Percentiles rank a stretch among this genome's conserved stretches.
phyloP scores from a whole-genome alignment of 306 rosid species.

The Phaseolus lunatus region DNA sequence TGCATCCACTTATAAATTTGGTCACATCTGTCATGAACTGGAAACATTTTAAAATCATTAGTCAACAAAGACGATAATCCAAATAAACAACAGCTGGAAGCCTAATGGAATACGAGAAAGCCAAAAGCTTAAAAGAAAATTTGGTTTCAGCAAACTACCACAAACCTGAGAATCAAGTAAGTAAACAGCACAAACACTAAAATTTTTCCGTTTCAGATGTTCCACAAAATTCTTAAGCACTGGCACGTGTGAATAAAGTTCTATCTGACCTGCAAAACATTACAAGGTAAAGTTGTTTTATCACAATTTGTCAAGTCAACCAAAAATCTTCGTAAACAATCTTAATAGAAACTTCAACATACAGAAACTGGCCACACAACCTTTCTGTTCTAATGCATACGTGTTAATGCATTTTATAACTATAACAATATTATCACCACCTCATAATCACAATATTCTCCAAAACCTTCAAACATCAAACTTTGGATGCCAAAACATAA shows the following conservation, averaged over 20 bases:
- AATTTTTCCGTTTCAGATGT: slow-evolving; percentile 77
- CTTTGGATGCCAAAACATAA: not conserved
- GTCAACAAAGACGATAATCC: slow-evolving; percentile 6
- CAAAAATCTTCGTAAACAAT: slow-evolving; percentile 5
- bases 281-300: slow-evolving; percentile 24
- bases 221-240: slow-evolving; percentile 86
- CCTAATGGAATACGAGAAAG: slow-evolving; percentile 7
- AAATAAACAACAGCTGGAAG: not conserved
- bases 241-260: slow-evolving; percentile 91
- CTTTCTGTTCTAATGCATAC: slow-evolving; percentile 8
- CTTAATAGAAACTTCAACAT: not conserved
- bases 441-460: slow-evolving; percentile 14
- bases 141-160: slow-evolving; percentile 23
- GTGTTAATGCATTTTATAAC: not conserved
- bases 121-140: slow-evolving; percentile 20
- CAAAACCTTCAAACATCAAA: not conserved
- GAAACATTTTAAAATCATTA: slow-evolving; percentile 20
- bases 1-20: slow-evolving; percentile 95
- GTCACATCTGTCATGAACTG: slow-evolving; percentile 85
- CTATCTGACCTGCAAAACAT: slow-evolving; percentile 82
- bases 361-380: slow-evolving; percentile 3
- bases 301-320: slow-evolving; percentile 17
- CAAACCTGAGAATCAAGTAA: slow-evolving; percentile 94
- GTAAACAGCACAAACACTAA: slow-evolving; percentile 87
- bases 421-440: slow-evolving; percentile 3